These are phyloP conservation scores for Infundibulicybe gibba DNA, from an alignment of 768 basidiomycete species.

Conservation along the genomic window DNA sequence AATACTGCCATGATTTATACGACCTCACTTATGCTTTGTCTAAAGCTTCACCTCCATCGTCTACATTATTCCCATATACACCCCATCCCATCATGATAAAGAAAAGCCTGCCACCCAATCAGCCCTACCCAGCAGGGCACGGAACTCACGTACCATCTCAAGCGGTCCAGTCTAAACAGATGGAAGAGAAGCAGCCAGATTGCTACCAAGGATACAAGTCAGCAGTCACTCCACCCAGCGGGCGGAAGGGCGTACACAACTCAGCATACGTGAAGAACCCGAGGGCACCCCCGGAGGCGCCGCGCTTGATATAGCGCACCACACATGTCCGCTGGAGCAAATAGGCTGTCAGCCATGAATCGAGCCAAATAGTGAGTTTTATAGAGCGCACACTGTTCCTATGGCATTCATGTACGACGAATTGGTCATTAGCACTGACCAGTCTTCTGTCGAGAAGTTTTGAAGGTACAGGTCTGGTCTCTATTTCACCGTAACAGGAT, in stretches of 20 bases:
- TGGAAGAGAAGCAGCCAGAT: too few relatives aligned
- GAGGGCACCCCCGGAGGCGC: constrained; percentile 41
- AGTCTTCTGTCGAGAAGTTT: constrained; percentile 53
- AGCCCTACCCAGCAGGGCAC: neutral
- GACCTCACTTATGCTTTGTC: too few relatives aligned
- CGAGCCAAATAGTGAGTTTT: neutral
- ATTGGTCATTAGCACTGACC: constrained; percentile 49
- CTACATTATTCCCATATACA: constrained; percentile 18
- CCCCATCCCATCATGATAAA: constrained; percentile 51
- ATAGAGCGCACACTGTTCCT: constrained; percentile 30
- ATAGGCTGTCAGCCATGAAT: too few relatives aligned
- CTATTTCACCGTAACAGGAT: constrained; percentile 9
- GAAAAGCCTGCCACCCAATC: constrained; percentile 27
- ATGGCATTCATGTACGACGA: constrained; percentile 48
- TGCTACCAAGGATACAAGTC: too few relatives aligned
- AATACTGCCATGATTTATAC: too few relatives aligned
- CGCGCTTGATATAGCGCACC: constrained; percentile 46
- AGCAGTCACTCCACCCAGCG: too few relatives aligned
- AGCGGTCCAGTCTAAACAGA: too few relatives aligned
- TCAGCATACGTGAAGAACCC: constrained; percentile 53
- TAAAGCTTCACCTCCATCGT: too few relatives aligned
- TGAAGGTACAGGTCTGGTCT: constrained; percentile 51
- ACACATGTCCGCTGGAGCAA: constrained; percentile 2
- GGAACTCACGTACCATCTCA: too few relatives aligned
- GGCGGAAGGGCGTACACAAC: constrained; percentile 33